Evolutionary conservation across 805 yeast genomes (phyloP), one percentile per base, ranked within the genome.

Genomic region (Barnettozyma pratensis): DNA sequence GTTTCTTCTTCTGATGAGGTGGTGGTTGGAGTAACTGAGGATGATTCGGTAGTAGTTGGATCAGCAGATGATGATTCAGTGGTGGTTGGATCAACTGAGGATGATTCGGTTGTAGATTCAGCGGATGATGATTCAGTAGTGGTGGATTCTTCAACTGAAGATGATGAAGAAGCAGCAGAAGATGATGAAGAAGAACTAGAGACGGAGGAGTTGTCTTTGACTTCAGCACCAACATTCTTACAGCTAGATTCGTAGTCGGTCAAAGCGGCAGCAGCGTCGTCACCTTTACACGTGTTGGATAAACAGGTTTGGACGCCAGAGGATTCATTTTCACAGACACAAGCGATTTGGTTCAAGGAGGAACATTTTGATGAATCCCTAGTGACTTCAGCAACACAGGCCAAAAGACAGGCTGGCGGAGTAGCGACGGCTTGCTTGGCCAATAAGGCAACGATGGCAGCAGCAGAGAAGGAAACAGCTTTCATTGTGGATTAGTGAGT

Each of bases 321-420:
- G 55, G 76, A 68, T 58, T 85, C 80, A 47, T 72, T 71, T 39
- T 75, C 66, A 69, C 96, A 87, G 59, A 86, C 69, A 74, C 96
- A 89, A 39, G 70, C 59, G 56, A 87, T 72, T 61, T 85, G 80
- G 65, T 77, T 78, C 65, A 88, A 66, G 49, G 81, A 72, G 50
- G 70, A 57, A 68, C 94, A 86, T 42, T 70, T 51, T 39, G 79
- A 67, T 12, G 81, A 74, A 6, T 58, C 53, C 64, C 77, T 77
- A 53, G 76, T 73, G 48, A 85, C 91, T 60, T 79, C 75, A 49
- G 88, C 77, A 50, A 87, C 92, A 78, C 96, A 89, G 38, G 96
- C 95, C 66, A 90, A 74, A 56, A 90, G 71, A 74, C 96, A 90
- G 37, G 97, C 96, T 52, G 97, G 96, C 45, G 96, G 94, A 48